Evolutionary conservation across 306 rosid genomes (phyloP).

Genomic region (Calophaca sinica): DNA sequence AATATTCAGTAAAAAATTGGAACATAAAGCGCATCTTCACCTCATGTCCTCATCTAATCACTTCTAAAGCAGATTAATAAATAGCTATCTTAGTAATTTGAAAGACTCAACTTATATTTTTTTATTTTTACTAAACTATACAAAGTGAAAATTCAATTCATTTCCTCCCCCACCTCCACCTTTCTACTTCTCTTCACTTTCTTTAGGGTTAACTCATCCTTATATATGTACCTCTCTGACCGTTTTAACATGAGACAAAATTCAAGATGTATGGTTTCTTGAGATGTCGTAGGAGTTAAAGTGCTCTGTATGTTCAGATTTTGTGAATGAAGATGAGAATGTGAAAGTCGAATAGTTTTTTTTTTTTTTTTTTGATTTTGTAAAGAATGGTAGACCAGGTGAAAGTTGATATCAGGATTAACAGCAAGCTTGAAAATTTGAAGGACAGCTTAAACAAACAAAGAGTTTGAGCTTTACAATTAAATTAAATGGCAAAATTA

Average conservation of each 20-base stretch:
- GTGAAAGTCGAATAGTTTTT: background rate
- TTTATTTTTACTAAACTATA: background rate
- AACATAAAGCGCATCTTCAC: constrained; percentile 24
- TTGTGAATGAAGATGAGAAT: constrained; percentile 6
- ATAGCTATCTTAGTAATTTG: background rate
- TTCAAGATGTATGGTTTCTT: too few relatives aligned
- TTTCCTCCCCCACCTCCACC: too few relatives aligned
- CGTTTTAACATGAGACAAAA: too few relatives aligned
- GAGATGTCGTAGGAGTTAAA: background rate
- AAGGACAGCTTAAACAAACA: background rate
- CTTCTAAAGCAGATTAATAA: constrained; percentile 8
- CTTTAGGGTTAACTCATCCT: too few relatives aligned
- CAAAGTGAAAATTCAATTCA: too few relatives aligned
- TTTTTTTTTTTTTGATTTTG: background rate
- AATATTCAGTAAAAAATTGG: background rate
- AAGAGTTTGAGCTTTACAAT: background rate
- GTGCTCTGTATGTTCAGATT: constrained; percentile 7
- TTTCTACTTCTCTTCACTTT: too few relatives aligned
- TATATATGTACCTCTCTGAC: too few relatives aligned
- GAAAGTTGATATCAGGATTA: background rate
- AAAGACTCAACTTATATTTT: constrained; percentile 8
- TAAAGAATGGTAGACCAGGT: constrained; percentile 19
- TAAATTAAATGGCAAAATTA: constrained; percentile 19
- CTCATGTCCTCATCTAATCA: constrained; percentile 8
- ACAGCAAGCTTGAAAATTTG: constrained; percentile 25